Conservation (phyloP, 2,329 filamentous ascomycete genomes). For the Exophiala alcalophila region DNA sequence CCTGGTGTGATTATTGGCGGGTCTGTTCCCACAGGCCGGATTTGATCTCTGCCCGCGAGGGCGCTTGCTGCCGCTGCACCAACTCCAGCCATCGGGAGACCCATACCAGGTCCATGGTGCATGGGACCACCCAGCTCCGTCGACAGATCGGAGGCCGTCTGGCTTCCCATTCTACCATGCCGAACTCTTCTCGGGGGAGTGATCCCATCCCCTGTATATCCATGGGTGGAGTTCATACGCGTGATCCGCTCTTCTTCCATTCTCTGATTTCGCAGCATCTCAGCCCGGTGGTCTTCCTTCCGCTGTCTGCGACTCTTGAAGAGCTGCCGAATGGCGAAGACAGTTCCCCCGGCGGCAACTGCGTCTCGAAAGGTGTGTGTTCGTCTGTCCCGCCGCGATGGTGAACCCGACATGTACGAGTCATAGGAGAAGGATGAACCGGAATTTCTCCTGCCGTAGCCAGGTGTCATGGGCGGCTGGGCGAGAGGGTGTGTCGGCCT, state of each 20-base stretch:
- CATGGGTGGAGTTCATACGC: constrained; percentile 55
- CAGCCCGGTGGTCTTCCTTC: constrained; percentile 59
- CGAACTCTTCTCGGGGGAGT: constrained; percentile 33
- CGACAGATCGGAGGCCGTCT: constrained; percentile 29
- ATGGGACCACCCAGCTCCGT: constrained; percentile 18
- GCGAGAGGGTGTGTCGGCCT: constrained; percentile 33
- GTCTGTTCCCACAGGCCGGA: constrained; percentile 34
- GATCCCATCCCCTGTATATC: constrained; percentile 68
- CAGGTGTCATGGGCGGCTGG: constrained; percentile 33
- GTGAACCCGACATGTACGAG: constrained; percentile 39
- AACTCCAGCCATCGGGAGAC: constrained; percentile 18
- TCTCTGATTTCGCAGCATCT: constrained; percentile 50
- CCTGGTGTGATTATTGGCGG: constrained; percentile 32
- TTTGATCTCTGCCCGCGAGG: constrained; percentile 28
- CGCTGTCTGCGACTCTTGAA: constrained; percentile 58
- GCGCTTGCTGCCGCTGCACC: constrained; percentile 28
- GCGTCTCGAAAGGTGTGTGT: constrained; percentile 57
- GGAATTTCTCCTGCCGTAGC: constrained; percentile 22
- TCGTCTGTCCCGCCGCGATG: constrained; percentile 38
- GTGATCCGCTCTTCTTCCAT: constrained; percentile 53
- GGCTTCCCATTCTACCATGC: constrained; percentile 26
- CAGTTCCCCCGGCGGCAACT: constrained; percentile 65
- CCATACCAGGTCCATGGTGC: constrained; percentile 24
- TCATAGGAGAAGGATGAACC: constrained; percentile 39
- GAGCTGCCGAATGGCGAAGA: constrained; percentile 57